A percentile compares a stretch with the other conserved stretches of the same genome.
phyloP scores from a whole-genome alignment of 129 eudicot species.

The Saussurea involucrata region DNA sequence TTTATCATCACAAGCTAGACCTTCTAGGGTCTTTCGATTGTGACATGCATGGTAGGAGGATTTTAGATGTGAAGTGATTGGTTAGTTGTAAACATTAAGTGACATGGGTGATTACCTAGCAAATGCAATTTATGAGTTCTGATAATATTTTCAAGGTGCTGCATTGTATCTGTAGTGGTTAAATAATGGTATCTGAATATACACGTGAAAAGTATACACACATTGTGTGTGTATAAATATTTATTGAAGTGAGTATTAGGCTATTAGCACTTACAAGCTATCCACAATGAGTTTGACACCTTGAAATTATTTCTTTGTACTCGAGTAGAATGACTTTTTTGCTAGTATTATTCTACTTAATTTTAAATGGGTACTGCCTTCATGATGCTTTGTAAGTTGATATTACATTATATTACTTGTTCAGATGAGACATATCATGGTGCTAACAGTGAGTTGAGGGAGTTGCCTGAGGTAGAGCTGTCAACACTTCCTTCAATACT shows the following conservation, averaged over 20 bases:
- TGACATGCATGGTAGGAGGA: not conserved
- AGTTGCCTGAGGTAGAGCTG: conserved; percentile 93
- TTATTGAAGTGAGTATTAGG: not conserved
- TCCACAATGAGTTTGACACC: not conserved
- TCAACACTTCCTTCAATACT: conserved; percentile 80
- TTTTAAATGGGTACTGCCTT: not conserved
- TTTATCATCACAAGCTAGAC: not conserved
- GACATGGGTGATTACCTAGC: not conserved
- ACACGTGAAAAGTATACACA: not conserved
- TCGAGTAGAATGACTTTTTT: not conserved
- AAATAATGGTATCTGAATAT: not conserved
- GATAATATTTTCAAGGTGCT: not conserved
- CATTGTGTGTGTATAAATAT: not conserved
- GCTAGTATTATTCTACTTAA: not conserved
- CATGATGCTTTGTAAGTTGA: conserved; percentile 13
- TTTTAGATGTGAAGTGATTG: not conserved
- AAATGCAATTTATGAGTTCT: not conserved
- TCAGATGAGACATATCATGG: conserved; percentile 70
- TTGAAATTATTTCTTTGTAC: not conserved
- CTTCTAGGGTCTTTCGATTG: not conserved
- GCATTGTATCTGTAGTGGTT: not conserved
- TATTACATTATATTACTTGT: conserved; percentile 27
- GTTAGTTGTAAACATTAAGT: not conserved
- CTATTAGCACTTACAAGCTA: not conserved
- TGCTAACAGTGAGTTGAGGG: conserved; percentile 73